Percentiles rank a stretch among this genome's conserved stretches.
These are phyloP conservation scores for Phellopilus nigrolimitatus DNA, from an alignment of 1,284 basidiomycete genomes.

Conservation along the genomic window DNA sequence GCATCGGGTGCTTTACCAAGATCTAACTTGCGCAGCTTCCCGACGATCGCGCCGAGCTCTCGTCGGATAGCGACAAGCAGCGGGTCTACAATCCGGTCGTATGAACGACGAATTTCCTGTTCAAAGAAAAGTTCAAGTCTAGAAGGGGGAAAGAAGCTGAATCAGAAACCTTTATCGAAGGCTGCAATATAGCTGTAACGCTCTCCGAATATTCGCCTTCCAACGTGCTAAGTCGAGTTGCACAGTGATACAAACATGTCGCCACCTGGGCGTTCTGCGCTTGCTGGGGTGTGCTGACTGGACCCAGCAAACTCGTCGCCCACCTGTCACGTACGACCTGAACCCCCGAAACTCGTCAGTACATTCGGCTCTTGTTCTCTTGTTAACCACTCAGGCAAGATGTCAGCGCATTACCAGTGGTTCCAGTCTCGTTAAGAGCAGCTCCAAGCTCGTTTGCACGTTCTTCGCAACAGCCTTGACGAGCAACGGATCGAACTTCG, in stretches of 20 bases:
- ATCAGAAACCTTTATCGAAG: constrained; percentile 53
- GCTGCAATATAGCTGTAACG: constrained; percentile 55
- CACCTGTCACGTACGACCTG: constrained; percentile 76
- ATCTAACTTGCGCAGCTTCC: constrained; percentile 79
- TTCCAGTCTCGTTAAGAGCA: constrained; percentile 59
- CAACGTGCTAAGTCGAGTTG: constrained; percentile 63
- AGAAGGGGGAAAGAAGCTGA: not conserved
- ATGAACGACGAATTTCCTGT: constrained; percentile 57
- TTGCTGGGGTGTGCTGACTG: constrained; percentile 74
- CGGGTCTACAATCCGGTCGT: constrained; percentile 63
- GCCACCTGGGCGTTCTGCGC: constrained; percentile 70
- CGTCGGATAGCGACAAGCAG: constrained; percentile 71
- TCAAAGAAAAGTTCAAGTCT: not conserved
- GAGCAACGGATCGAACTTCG: constrained; percentile 88
- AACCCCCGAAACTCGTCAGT: not conserved
- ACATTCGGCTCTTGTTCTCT: too few relatives aligned
- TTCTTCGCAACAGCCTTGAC: constrained; percentile 75
- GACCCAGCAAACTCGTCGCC: constrained; percentile 71
- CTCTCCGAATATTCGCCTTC: constrained; percentile 65
- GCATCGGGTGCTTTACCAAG: constrained; percentile 66
- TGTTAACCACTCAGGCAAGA: too few relatives aligned
- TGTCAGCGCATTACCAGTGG: constrained; percentile 58
- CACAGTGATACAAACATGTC: constrained; percentile 75
- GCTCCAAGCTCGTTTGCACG: constrained; percentile 61
- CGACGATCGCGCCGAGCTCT: constrained; percentile 73